Base-by-base conservation (phyloP, 2,329 filamentous ascomycete genomes). In the Diaporthe nobilis region DNA sequence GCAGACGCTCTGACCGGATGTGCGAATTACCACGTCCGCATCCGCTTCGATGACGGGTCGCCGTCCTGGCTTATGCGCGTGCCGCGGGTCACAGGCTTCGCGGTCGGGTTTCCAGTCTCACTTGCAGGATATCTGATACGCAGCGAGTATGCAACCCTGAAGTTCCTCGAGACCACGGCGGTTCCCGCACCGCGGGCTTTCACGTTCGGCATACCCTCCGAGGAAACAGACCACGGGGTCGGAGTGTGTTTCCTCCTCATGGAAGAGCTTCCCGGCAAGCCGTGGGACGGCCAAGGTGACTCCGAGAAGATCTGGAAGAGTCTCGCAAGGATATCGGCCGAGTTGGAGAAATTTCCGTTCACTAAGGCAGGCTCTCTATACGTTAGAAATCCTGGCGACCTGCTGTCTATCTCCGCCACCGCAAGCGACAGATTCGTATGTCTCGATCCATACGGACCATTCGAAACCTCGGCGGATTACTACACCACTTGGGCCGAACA, bases 131-230 rank as follows among this genome's bases (percentile, higher is more conserved):
- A 81, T 70, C 67, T 82, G 22, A 77, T 83, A 4, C 67, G 65
- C 34, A 83, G 81, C 79, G 81, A 83, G 75, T 83, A 80, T 51
- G 80, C 80, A 0, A 83, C 82, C 1, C 77, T 83, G 28, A 82
- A 82, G 63, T 81, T 39, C 68, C 77, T 83, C 9, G 80, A 81
- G 65, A 77, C 73, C 4, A 79, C 80, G 2, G 49, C 67, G 0
- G 78, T 82, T 3, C 81, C 81, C 7, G 79, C 81, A 4, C 80
- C 80, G 6, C 78, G 75, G 58, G 80, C 74, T 9, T 80, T 81
- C 42, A 75, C 53, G 1, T 81, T 78, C 51, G 81, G 80, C 4
- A 75, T 82, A 28, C 58, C 77, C 5, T 78, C 77, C 12, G 55
- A 77, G 13, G 65, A 74, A 22, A 77, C 77, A 37, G 75, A 78